Evolutionary conservation across 768 basidiomycete species (phyloP), one percentile per base, ranked within the genome.

Genomic region (Psilocybe subaeruginosa): DNA sequence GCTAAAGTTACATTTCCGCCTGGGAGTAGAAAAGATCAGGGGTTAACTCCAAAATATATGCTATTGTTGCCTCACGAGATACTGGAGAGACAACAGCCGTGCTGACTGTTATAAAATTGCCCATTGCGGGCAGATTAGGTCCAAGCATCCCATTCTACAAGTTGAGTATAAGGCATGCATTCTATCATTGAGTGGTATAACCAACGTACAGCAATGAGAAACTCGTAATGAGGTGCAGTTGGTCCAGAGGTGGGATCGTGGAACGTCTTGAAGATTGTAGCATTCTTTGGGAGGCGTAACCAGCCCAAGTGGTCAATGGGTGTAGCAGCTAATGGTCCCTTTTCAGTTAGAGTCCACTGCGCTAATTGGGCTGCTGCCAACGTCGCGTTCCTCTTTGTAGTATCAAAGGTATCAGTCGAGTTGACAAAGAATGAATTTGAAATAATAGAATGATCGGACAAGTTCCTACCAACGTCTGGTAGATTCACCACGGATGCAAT

Each of bases 181-280:
- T 53, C n/a, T 58, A 54, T 8, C 63, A 45, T 16, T 66, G 66
- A 14, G 35, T 35, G 33, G 62, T 58, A 35, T 39, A 47, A 9
- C 47, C 17, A 29, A 57, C 74, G 51, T 60, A 81, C 79, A 41
- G 58, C 63, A 39, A 78, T 69, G 1, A 73, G 61, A 9, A 77
- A 57, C 60, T 81, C 79, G 27, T 67, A 71, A 58, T 81, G 78
- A 3, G 77, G 63, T 0, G 76, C 59, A 30, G 68, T 67, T 12
- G 74, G 70, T 1, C 80, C 80, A 19, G 77, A 64, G 0, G 77
- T 64, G 12, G 79, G 78, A 64, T 80, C 77, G 2, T 65, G 56
- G 33, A 68, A 66, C 11, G 62, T 62, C 14, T 73, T 47, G 56
- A 76, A 74, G 23, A 78, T 69, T 14, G 73, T 54, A 2, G 73